These are phyloP conservation scores for Neonectria faginata DNA, from an alignment of 2,329 filamentous ascomycete species.

Conservation along the genomic window DNA sequence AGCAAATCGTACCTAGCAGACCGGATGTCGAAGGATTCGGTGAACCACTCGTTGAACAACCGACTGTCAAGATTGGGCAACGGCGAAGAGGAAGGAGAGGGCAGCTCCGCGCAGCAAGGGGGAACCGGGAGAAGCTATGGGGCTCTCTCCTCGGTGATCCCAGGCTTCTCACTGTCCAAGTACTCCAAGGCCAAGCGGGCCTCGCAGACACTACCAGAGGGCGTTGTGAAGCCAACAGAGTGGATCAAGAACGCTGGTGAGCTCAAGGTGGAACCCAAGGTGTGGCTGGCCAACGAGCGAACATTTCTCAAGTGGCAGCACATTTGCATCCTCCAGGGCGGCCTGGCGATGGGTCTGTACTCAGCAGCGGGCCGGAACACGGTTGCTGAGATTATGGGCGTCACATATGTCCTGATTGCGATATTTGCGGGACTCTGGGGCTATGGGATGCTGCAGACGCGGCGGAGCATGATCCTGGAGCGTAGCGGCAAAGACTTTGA, in stretches of 20 bases:
- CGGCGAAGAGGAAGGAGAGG: constrained; percentile 52
- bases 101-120: constrained; percentile 52
- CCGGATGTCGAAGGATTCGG: constrained; percentile 58
- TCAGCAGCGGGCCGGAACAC: constrained; percentile 85
- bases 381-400: constrained; percentile 82
- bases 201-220: constrained; percentile 76
- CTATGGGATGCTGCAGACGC: constrained; percentile 81
- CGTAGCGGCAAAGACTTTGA: constrained; percentile 95
- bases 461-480: constrained; percentile 82
- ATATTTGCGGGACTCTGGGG: constrained; percentile 89
- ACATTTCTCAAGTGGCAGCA: constrained; percentile 99
- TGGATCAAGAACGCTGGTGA: constrained; percentile 97
- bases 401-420: constrained; percentile 85
- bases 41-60: constrained; percentile 46
- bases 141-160: constrained; percentile 78
- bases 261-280: constrained; percentile 94
- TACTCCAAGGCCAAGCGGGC: constrained; percentile 72
- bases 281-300: constrained; percentile 98
- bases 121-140: constrained; percentile 57
- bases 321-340: constrained; percentile 87
- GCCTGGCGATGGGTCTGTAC: constrained; percentile 85
- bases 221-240: constrained; percentile 83
- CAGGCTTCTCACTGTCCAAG: constrained; percentile 83
- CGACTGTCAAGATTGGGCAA: constrained; percentile 40
- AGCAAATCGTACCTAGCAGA: constrained; percentile 74